Conservation (phyloP, 306 rosid species). For the Gastrolobium bilobum region DNA sequence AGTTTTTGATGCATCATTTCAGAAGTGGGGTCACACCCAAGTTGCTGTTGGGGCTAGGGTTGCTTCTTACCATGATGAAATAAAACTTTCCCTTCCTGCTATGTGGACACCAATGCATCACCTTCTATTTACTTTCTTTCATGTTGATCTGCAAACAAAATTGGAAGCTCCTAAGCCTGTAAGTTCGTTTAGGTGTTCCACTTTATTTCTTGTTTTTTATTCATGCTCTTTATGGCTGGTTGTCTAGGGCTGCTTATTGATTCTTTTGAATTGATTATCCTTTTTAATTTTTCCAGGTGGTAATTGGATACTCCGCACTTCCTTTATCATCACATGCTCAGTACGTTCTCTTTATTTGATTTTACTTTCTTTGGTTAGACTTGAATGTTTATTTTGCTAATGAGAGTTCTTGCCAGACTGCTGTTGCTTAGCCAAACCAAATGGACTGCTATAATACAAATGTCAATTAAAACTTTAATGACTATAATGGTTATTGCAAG, state of each 20-base stretch:
- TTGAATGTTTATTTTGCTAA: constrained; percentile 12
- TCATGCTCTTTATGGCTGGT: constrained; percentile 22
- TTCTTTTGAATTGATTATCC: constrained; percentile 47
- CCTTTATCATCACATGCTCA: constrained; percentile 94
- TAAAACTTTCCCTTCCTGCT: constrained; percentile 96
- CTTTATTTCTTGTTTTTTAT: constrained; percentile 37
- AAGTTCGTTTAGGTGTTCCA: constrained; percentile 48
- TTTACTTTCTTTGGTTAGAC: constrained; percentile 40
- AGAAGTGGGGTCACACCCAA: constrained; percentile 91
- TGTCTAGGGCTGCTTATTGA: constrained; percentile 33
- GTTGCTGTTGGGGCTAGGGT: constrained; percentile 88
- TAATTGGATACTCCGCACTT: constrained; percentile 90
- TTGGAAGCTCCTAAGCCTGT: constrained; percentile 96
- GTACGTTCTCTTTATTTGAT: constrained; percentile 67
- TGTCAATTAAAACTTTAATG: constrained; percentile 21
- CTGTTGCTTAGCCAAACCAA: constrained; percentile 23
- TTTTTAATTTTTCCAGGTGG: constrained; percentile 68
- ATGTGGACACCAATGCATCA: constrained; percentile 93
- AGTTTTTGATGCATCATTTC: constrained; percentile 62
- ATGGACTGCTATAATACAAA: constrained; percentile 18
- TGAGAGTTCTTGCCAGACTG: constrained; percentile 26
- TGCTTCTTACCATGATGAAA: constrained; percentile 89
- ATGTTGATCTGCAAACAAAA: constrained; percentile 95
- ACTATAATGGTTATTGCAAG: neutral
- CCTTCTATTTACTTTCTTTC: constrained; percentile 87